A percentile compares a stretch with the other conserved stretches of the same genome.
phyloP scores from a whole-genome alignment of 2,329 filamentous ascomycete genomes.

The Nannizzia gypsea region DNA sequence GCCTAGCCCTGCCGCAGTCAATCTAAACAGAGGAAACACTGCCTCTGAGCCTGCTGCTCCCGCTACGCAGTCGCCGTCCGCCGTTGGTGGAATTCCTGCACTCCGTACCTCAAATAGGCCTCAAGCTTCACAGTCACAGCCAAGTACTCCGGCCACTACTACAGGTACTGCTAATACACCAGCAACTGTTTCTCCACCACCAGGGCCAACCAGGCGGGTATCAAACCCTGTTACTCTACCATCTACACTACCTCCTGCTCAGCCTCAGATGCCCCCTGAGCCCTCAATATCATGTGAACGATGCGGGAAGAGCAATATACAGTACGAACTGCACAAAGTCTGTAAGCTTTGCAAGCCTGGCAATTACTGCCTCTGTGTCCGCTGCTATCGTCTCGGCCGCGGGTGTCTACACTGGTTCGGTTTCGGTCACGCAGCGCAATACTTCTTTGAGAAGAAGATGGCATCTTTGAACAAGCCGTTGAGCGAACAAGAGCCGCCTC shows the following conservation, averaged over 20 bases:
- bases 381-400: conserved; percentile 63
- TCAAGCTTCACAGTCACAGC: conserved; percentile 23
- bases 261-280: conserved; percentile 34
- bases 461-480: conserved; percentile 26
- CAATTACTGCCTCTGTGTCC: conserved; percentile 65
- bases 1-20: not conserved
- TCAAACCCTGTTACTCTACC: not conserved
- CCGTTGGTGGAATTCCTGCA: not conserved
- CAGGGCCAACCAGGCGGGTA: not conserved
- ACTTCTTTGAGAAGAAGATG: conserved; percentile 48
- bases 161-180: not conserved
- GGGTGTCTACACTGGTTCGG: conserved; percentile 84
- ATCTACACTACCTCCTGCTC: not conserved
- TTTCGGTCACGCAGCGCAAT: conserved; percentile 62
- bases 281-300: conserved; percentile 62
- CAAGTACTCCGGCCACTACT: conserved; percentile 13
- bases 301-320: conserved; percentile 60
- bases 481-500: conserved; percentile 33
- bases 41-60: not conserved
- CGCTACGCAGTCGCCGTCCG: not conserved
- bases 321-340: conserved; percentile 78
- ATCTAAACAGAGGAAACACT: not conserved
- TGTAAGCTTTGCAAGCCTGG: conserved; percentile 60
- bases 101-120: conserved; percentile 17
- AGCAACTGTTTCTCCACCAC: not conserved